Base-by-base conservation (phyloP, 176 grass and related monocot genomes). In the Panicum miliaceum region DNA sequence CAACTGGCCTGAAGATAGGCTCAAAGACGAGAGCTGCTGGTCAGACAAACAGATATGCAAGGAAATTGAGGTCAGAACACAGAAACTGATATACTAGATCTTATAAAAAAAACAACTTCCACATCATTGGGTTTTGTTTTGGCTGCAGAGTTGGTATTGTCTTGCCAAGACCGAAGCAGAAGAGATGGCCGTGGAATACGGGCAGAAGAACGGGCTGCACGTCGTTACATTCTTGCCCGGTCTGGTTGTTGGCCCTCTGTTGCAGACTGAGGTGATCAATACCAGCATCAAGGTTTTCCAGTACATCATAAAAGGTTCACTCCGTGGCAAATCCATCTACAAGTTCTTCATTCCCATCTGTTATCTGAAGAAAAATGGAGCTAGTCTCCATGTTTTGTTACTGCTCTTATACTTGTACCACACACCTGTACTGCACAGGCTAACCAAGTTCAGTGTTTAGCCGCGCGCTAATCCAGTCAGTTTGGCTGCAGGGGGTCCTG, bases 111-210 rank as follows among this genome's bases (percentile, higher is more conserved):
- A 5, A 41, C 8, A 41, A 41, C 6, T 8, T 5, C 6, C 4
- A 36, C 43, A 10, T 10, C 7, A 45, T 9, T 45, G 8, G 8
- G 8, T 11, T 12, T 12, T 50, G 47, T 50, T 50, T n/a, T 35
- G 3, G 3, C 15, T 68, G 27, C 57, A 92, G 90, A 54, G 78
- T 42, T 88, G 90, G 90, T 88, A 92, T 19, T 53, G 20, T 0
- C 78, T 83, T 27, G 80, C 86, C 26, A 92, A 92, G 61, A 83
- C 81, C 25, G 64, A 66, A 1, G 69, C 90, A 40, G 90, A 92
- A 15, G n/a, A 65, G 29, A 73, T 51, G 25, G 86, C 90, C 13
- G 65, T 79, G 8, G 83, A 88, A 0, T 86, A 86, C 45, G 83
- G 77, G 1, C 61, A 2, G 65, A 50, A 16, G 6, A 73, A 67